phyloP scores from a whole-genome alignment of 441 rosid species.

The Flueggea neowawraea region DNA sequence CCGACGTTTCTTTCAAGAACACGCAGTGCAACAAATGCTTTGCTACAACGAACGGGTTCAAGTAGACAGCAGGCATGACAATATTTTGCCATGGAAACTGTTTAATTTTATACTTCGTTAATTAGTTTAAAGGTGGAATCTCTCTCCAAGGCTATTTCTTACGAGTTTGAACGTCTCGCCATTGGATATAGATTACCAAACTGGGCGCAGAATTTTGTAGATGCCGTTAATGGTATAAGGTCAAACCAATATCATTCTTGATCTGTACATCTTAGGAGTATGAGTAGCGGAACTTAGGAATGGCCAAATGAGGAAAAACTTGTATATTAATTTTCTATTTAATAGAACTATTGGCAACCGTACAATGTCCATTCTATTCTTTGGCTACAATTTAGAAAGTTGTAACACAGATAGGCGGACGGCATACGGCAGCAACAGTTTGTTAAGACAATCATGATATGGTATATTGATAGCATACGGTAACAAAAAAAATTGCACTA shows the following conservation, averaged over 20 bases:
- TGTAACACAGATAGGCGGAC: too few species aligned
- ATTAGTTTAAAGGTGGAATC: too few species aligned
- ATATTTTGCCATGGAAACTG: background rate
- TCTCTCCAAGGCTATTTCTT: background rate
- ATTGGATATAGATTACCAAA: background rate
- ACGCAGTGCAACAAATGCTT: slow-evolving; percentile 39
- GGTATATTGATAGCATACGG: too few species aligned
- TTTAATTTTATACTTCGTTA: background rate
- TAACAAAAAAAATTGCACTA: too few species aligned
- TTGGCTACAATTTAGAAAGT: too few species aligned
- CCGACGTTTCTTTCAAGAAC: slow-evolving; percentile 45
- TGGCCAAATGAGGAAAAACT: background rate
- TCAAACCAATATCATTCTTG: background rate
- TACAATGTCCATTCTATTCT: background rate
- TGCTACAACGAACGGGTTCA: slow-evolving; percentile 33
- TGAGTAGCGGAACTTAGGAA: slow-evolving; percentile 1
- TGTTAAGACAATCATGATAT: too few species aligned
- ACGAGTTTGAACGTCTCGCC: background rate
- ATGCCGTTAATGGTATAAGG: background rate
- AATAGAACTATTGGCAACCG: background rate
- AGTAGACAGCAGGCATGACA: slow-evolving; percentile 24
- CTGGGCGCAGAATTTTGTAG: background rate
- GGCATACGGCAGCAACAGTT: too few species aligned
- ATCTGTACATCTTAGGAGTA: background rate
- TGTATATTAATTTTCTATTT: background rate